Evolutionary conservation across 768 basidiomycete genomes (phyloP), one percentile per base, ranked within the genome.

Genomic region (Collybia sp.): DNA sequence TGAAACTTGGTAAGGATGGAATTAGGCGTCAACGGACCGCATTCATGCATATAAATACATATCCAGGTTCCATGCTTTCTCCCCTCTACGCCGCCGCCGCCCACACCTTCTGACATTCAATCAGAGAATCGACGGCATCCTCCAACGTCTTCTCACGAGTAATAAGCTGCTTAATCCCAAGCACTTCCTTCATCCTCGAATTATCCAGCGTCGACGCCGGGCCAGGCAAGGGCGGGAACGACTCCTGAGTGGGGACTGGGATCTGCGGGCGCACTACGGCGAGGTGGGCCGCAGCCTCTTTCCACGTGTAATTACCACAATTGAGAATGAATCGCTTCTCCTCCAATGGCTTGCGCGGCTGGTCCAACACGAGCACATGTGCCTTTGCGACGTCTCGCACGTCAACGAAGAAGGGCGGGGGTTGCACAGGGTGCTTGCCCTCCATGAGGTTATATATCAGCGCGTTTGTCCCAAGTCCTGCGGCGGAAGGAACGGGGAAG

Each of bases 331-430:
- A 67, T 20, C 67, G 59, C 46, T 61, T 62, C 47, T 56, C 47
- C 6, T 54, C 59, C 10, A 54, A 32, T 5, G 53, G 48, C 17
- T 53, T 51, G 37, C 49, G 52, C 1, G 62, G 57, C 11, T 65
- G 53, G 35, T 53, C 53, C 17, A 67, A 50, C 11, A 64, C 65
- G 25, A 56, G 62, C 37, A 68, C 54, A 38, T 69, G 68, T 3
- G 58, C 61, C 43, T 55, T 59, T 17, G 62, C 68, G 12, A 69
- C 61, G 42, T 69, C 68, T 32, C 67, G 65, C 18, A 66, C 68
- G 37, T 70, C 68, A 44, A 61, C 62, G 43, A 61, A 42, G 54
- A 56, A 65, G 32, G 62, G 61, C 18, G 66, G 63, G 2, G 58
- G 44, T 15, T 50, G 51, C 2, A 54, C 53, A 9, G 57, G 45